Evolutionary conservation across 2,329 filamentous ascomycete genomes (phyloP).

Genomic region (Fusarium sarcochroum): DNA sequence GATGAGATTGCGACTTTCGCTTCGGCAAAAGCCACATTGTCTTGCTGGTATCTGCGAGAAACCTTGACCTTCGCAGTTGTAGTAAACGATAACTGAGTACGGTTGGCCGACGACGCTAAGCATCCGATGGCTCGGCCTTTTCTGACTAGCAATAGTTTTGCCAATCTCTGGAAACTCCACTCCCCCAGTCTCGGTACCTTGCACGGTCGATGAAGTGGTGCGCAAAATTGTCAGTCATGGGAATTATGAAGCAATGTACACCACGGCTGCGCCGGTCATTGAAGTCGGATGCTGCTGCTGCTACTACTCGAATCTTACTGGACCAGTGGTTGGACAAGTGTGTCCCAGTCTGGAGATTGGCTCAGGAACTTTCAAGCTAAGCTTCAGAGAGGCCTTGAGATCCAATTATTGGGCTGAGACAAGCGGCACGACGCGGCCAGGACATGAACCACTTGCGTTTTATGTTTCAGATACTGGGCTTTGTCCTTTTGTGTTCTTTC

Average conservation of each 20-base stretch:
- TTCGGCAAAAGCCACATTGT: constrained; percentile 40
- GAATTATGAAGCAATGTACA: constrained; percentile 1
- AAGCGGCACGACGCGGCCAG: constrained; percentile 44
- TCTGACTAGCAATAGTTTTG: constrained; percentile 37
- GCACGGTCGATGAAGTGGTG: constrained; percentile 13
- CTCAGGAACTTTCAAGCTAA: constrained; percentile 40
- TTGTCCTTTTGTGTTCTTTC: constrained; percentile 15
- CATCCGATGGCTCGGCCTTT: constrained; percentile 33
- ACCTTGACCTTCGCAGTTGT: constrained; percentile 33
- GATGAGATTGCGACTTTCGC: constrained; percentile 33
- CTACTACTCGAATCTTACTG: constrained; percentile 23
- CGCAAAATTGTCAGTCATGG: not conserved
- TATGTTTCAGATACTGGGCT: constrained; percentile 39
- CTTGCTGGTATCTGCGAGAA: constrained; percentile 32
- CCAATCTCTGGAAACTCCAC: constrained; percentile 44
- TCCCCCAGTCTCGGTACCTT: constrained; percentile 22
- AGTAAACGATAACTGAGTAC: constrained; percentile 22
- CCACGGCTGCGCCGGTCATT: constrained; percentile 8
- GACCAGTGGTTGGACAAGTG: constrained; percentile 17
- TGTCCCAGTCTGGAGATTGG: constrained; percentile 37
- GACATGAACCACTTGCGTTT: constrained; percentile 42
- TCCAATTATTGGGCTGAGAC: constrained; percentile 48
- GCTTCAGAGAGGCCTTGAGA: constrained; percentile 37
- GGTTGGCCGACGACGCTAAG: constrained; percentile 41
- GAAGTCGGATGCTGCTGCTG: constrained; percentile 11